Evolutionary conservation across 345 rosid species (phyloP).

Genomic region (Pistacia atlantica): DNA sequence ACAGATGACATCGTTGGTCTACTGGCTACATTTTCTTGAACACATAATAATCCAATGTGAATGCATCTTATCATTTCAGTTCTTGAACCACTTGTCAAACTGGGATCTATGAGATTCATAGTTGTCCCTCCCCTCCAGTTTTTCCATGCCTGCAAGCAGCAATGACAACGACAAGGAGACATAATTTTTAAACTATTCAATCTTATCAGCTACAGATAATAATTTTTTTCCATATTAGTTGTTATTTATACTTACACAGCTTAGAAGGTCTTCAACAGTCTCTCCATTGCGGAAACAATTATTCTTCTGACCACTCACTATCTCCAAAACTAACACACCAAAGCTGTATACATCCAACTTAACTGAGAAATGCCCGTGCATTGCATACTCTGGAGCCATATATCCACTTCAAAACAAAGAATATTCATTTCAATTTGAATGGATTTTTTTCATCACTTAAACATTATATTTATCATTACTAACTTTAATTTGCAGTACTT

Average conservation of each 20-base stretch:
- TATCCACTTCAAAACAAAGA: constrained; percentile 27
- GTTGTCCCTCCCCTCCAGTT: constrained; percentile 37
- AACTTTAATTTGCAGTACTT: constrained; percentile 11
- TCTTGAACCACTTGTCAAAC: constrained; percentile 6
- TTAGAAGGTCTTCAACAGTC: constrained; percentile 29
- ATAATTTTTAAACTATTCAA: not conserved
- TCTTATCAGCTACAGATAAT: not conserved
- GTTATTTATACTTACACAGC: constrained; percentile 26
- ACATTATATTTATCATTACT: no score
- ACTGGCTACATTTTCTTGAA: constrained; percentile 36
- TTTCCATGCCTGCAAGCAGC: constrained; percentile 45
- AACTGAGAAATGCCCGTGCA: constrained; percentile 43
- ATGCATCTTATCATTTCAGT: constrained; percentile 41
- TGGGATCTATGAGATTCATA: constrained; percentile 26
- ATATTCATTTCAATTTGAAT: not conserved
- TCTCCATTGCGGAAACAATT: constrained; percentile 18
- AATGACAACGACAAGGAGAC: not conserved
- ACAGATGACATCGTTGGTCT: constrained; percentile 39
- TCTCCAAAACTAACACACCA: constrained; percentile 44
- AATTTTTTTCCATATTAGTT: not conserved
- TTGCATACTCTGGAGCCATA: constrained; percentile 49
- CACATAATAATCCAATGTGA: constrained; percentile 43
- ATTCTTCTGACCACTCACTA: constrained; percentile 42
- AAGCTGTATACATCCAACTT: constrained; percentile 49
- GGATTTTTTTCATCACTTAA: no score